Conservation (phyloP, 805 yeast species). For the Saturnispora saitoi region DNA sequence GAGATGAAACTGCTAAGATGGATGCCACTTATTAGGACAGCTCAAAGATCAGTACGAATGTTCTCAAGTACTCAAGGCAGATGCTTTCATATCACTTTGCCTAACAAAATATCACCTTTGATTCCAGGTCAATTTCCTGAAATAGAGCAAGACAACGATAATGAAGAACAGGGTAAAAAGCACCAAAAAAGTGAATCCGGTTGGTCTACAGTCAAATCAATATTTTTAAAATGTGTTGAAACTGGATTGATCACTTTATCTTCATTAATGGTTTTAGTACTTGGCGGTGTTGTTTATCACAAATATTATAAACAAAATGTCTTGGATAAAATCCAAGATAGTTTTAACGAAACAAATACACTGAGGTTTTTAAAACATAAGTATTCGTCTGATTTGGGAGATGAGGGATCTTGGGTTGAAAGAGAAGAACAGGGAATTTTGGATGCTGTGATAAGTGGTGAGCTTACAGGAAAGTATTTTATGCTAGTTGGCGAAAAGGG, state of each 20-base stretch:
- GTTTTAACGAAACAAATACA: slow-evolving; percentile 56
- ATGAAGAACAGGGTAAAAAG: neutral
- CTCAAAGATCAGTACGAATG: neutral
- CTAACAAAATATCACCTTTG: neutral
- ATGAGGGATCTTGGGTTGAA: slow-evolving; percentile 51
- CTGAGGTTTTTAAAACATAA: slow-evolving; percentile 52
- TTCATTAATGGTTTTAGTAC: slow-evolving; percentile 56
- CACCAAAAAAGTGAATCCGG: neutral
- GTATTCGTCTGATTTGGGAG: slow-evolving; percentile 35
- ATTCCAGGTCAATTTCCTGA: neutral
- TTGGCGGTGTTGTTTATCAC: slow-evolving; percentile 69
- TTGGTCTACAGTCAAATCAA: neutral
- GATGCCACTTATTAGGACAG: neutral
- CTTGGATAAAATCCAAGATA: slow-evolving; percentile 50
- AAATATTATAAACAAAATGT: slow-evolving; percentile 51
- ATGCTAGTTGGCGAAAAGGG: slow-evolving; percentile 78
- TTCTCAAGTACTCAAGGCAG: neutral
- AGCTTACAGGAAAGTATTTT: slow-evolving; percentile 59
- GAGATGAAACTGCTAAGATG: neutral
- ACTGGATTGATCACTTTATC: slow-evolving; percentile 66
- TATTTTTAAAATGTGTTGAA: slow-evolving; percentile 40
- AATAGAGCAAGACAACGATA: neutral
- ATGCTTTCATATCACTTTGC: neutral
- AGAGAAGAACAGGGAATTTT: slow-evolving; percentile 58
- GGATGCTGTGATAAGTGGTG: slow-evolving; percentile 59